These are phyloP conservation scores for Bacterosira constricta DNA, from an alignment of 108 stramenopile genomes.

Conservation along the genomic window DNA sequence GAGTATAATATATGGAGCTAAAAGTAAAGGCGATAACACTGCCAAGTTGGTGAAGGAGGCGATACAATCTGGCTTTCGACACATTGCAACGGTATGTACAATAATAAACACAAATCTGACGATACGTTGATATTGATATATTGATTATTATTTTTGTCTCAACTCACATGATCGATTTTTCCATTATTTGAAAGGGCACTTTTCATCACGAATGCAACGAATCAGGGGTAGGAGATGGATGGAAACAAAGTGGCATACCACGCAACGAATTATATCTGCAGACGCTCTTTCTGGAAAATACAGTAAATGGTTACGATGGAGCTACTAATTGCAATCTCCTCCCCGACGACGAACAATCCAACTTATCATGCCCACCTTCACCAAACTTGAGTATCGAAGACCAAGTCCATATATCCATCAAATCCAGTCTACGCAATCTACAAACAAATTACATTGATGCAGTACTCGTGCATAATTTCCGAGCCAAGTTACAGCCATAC, in stretches of 20 bases:
- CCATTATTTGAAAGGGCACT: conserved; percentile 11
- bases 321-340: conserved; percentile 6
- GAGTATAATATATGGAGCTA: conserved; percentile 26
- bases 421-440: conserved; percentile 38
- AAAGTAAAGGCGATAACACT: conserved; percentile 35
- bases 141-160: background rate
- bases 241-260: conserved; percentile 41
- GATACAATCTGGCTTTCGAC: conserved; percentile 42
- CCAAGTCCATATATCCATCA: conserved; percentile 40
- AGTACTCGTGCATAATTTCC: conserved; percentile 52
- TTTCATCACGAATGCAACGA: conserved; percentile 52
- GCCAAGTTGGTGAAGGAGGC: conserved; percentile 31
- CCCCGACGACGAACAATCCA: background rate
- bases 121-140: background rate
- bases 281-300: conserved; percentile 41
- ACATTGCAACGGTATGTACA: conserved; percentile 37
- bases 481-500: conserved; percentile 37
- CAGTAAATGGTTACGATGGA: conserved; percentile 24
- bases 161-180: no score
- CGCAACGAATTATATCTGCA: conserved; percentile 49
- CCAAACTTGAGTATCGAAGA: conserved; percentile 38
- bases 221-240: conserved; percentile 45
- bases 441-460: conserved; percentile 48
- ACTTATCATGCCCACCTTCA: conserved; percentile 18
- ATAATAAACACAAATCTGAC: background rate